Conservation (phyloP, 1,139 yeast genomes). For the Debaryomycetaceae sp. region DNA sequence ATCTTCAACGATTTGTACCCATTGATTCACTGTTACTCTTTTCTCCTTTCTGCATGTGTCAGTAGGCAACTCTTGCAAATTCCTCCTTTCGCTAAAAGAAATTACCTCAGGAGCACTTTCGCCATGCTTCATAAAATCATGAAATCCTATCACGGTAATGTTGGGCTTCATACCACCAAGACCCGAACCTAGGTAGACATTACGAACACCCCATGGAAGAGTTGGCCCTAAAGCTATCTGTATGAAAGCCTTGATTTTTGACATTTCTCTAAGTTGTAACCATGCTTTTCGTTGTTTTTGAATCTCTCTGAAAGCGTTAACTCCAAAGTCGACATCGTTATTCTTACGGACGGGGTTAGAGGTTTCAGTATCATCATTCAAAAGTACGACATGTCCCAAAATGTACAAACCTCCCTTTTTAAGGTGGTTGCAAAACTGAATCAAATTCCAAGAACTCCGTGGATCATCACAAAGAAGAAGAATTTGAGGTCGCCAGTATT, state of each 20-base stretch:
- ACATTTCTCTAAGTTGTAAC: conserved; percentile 73
- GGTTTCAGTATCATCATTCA: conserved; percentile 38
- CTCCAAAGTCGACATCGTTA: conserved; percentile 22
- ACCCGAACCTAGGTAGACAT: conserved; percentile 88
- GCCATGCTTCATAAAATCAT: conserved; percentile 54
- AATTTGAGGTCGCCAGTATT: conserved; percentile 97
- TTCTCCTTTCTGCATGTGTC: conserved; percentile 73
- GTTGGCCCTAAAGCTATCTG: conserved; percentile 88
- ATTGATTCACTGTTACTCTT: conserved; percentile 67
- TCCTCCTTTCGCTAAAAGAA: conserved; percentile 14
- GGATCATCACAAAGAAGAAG: conserved; percentile 86
- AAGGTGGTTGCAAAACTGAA: conserved; percentile 89
- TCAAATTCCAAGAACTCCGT: conserved; percentile 83
- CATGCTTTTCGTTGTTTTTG: conserved; percentile 75
- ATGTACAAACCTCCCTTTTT: conserved; percentile 93
- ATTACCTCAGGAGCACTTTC: conserved; percentile 23
- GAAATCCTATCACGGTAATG: conserved; percentile 86
- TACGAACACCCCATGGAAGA: conserved; percentile 93
- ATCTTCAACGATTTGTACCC: conserved; percentile 94
- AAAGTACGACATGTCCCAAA: conserved; percentile 83
- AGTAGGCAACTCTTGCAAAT: conserved; percentile 57
- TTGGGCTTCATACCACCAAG: conserved; percentile 97
- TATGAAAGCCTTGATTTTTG: conserved; percentile 84
- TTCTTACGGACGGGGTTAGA: conserved; percentile 13
- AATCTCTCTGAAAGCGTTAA: conserved; percentile 55